Base-by-base conservation (phyloP, 768 basidiomycete genomes). In the Mrakia frigida region DNA sequence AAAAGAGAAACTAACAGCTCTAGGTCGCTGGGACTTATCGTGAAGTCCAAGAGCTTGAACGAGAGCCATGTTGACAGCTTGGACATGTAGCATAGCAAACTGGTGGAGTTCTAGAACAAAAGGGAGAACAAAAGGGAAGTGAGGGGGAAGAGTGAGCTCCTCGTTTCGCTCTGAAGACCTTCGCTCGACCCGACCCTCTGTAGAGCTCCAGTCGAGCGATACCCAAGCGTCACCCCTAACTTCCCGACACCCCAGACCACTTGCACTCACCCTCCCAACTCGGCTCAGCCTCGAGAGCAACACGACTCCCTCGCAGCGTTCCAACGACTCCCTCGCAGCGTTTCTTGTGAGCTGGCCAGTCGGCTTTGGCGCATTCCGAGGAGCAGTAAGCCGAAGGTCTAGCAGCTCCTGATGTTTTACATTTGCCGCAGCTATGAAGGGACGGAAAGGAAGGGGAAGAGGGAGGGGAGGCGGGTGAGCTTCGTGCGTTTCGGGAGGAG, bases 321-420 rank as follows among this genome's bases (percentile, higher is more conserved):
- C 65, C 65, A 39, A 41, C 65, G 65, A 68, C 37, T n/a, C 65
- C 65, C 65, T 68, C 65, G 39, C 65, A 68, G 25, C 65, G 21
- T 39, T 68, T 68, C 65, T 68, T 68, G 65, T 68, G 65, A 6
- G 14, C 18, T 0, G 65, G 65, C 65, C 65, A 68, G 23, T 68
- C 65, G 0, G 65, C 9, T 39, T 41, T 68, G 5, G 65, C 65
- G 13, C 65, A 68, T 39, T 68, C 65, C 11, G 65, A 68, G 39
- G 65, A 68, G 65, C 65, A 68, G 65, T 68, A 68, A 9, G 65
- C 65, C 0, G 65, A 37, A 3, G 65, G 65, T 11, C 39, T 25
- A 39, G 65, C 65, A 11, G 65, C 65, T 6, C 39, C 65, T 43
- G 35, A 35, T 18, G 65, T 39, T 16, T 23, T 18, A 39, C 65